phyloP scores from a whole-genome alignment of 2,329 filamentous ascomycete species.

The Verticillium nubilum region DNA sequence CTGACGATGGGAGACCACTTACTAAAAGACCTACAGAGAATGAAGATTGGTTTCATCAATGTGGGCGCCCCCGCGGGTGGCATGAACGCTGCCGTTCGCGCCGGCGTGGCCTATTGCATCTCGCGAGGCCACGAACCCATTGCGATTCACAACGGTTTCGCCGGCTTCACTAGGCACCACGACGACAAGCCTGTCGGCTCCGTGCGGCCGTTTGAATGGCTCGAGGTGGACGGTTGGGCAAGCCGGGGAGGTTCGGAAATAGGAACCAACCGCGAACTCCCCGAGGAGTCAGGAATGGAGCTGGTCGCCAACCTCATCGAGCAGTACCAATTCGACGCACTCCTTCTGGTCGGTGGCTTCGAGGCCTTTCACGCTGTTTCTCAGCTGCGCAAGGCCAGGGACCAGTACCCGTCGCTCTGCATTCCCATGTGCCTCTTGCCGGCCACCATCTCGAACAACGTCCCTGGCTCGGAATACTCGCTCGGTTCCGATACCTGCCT shows the following conservation, averaged over 20 bases:
- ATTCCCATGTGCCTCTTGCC: constrained; percentile 90
- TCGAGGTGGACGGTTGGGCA: constrained; percentile 92
- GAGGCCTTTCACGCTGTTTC: constrained; percentile 92
- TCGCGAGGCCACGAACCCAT: constrained; percentile 88
- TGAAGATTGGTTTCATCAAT: constrained; percentile 94
- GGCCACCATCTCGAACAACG: constrained; percentile 98
- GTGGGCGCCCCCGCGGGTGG: constrained; percentile 94
- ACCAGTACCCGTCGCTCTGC: constrained; percentile 76
- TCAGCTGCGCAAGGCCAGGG: constrained; percentile 75
- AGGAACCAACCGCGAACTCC: constrained; percentile 91
- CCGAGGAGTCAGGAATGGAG: constrained; percentile 77
- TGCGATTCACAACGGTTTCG: constrained; percentile 95
- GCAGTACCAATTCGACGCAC: constrained; percentile 80
- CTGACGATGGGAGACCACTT: not conserved
- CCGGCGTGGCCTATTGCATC: constrained; percentile 87
- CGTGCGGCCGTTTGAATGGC: constrained; percentile 82
- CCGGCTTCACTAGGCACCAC: constrained; percentile 87
- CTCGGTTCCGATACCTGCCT: constrained; percentile 94
- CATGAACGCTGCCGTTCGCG: constrained; percentile 95
- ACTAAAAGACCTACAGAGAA: constrained; percentile 48
- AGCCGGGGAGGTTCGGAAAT: constrained; percentile 97
- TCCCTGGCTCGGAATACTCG: constrained; percentile 95
- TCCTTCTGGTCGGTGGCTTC: constrained; percentile 92
- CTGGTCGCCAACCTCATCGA: constrained; percentile 78
- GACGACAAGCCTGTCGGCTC: constrained; percentile 74